phyloP scores from a whole-genome alignment of 192 early-diverging fungal species.

The Coemansia sp. region DNA sequence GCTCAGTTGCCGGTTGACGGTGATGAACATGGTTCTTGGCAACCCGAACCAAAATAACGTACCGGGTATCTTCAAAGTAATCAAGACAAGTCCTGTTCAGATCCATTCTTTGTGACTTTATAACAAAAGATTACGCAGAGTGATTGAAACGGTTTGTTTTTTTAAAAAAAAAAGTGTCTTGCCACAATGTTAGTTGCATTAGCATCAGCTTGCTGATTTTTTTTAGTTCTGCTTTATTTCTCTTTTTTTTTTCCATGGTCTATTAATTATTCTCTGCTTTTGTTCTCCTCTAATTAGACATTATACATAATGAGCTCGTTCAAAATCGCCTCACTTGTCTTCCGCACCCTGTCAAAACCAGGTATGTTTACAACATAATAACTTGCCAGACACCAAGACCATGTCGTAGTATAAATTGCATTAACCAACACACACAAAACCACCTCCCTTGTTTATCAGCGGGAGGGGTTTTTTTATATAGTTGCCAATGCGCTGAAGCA shows the following conservation, averaged over 20 bases:
- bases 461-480: constrained; percentile 17
- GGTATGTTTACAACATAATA: constrained; percentile 44
- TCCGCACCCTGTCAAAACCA: constrained; percentile 68
- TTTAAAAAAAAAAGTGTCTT: background rate
- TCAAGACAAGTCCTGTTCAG: no score
- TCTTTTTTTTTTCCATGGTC: background rate
- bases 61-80: no score
- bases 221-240: background rate
- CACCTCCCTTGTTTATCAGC: background rate
- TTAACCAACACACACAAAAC: background rate
- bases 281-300: background rate
- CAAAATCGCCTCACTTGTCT: constrained; percentile 62
- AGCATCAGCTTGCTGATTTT: background rate
- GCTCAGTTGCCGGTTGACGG: no score
- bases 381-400: no score
- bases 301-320: constrained; percentile 57
- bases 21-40: no score
- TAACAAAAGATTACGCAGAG: no score
- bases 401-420: background rate
- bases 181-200: background rate
- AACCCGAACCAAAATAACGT: no score
- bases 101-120: no score
- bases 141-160: background rate
- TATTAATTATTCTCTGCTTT: background rate
- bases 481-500: constrained; percentile 56